A percentile compares a stretch with the other conserved stretches of the same genome.
phyloP scores from a whole-genome alignment of 495 filamentous ascomycete species.

The Amphirosellinia nigrospora region DNA sequence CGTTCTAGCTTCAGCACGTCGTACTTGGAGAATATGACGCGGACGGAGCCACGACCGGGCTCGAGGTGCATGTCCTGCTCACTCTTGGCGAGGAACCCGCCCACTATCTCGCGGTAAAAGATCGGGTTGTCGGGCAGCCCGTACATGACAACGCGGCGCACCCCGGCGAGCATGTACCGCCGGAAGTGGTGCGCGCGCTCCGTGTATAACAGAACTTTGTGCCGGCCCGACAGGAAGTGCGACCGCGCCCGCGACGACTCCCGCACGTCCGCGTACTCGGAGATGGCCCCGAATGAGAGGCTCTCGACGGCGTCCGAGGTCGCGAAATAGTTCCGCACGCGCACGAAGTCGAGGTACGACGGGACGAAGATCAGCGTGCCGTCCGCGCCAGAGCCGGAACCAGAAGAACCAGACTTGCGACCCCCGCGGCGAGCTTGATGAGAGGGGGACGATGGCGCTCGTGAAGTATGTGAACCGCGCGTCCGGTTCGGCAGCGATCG shows the following conservation, averaged over 20 bases:
- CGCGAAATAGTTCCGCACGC: conserved; percentile 88
- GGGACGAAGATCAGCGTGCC: conserved; percentile 87
- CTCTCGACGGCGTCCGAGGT: conserved; percentile 68
- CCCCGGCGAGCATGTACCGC: conserved; percentile 79
- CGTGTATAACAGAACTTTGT: conserved; percentile 86
- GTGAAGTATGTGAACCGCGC: conserved; percentile 92
- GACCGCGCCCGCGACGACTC: conserved; percentile 83
- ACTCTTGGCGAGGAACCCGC: conserved; percentile 65
- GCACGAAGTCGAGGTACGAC: conserved; percentile 91
- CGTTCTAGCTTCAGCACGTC: conserved; percentile 88
- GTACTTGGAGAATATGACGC: conserved; percentile 83
- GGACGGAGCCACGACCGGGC: conserved; percentile 61
- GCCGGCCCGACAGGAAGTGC: conserved; percentile 82
- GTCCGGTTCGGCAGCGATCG: conserved; percentile 77
- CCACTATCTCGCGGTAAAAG: conserved; percentile 89
- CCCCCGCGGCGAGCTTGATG: conserved; percentile 55
- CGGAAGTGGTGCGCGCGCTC: conserved; percentile 95
- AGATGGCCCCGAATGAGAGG: conserved; percentile 82
- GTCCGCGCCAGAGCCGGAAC: conserved; percentile 15
- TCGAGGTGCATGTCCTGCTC: conserved; percentile 59
- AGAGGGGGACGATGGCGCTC: conserved; percentile 77
- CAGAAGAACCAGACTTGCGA: background rate
- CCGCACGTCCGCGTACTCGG: conserved; percentile 79
- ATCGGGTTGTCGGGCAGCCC: conserved; percentile 83
- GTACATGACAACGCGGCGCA: conserved; percentile 82